A percentile compares a stretch with the other conserved stretches of the same genome.
Evolutionary conservation across 176 grass and related monocot species (phyloP).

Genomic region (Hordeum vulgare): MorexV3_pseudomolecules_assembly NC_058518.1:99167429-99167928

Average conservation of each 20-base stretch:
- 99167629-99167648: background rate
- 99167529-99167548: background rate
- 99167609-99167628: conserved; percentile 4
- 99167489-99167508: background rate
- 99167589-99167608: background rate
- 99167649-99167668: background rate
- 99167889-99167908: conserved; percentile 54
- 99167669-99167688: background rate
- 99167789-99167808: conserved; percentile 55
- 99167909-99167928: conserved; percentile 67
- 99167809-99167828: conserved; percentile 41
- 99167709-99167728: background rate
- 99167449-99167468: background rate
- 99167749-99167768: conserved; percentile 1
- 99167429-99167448: background rate
- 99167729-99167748: background rate
- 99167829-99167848: conserved; percentile 47
- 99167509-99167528: conserved; percentile 2
- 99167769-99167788: conserved; percentile 47
- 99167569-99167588: background rate
- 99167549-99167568: background rate
- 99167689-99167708: background rate
- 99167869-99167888: conserved; percentile 73
- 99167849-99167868: conserved; percentile 74
- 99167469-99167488: background rate